Percentiles rank a stretch among this genome's conserved stretches.
Conservation (phyloP, 257 asterid species). For the Solanum chmielewskii region DNA sequence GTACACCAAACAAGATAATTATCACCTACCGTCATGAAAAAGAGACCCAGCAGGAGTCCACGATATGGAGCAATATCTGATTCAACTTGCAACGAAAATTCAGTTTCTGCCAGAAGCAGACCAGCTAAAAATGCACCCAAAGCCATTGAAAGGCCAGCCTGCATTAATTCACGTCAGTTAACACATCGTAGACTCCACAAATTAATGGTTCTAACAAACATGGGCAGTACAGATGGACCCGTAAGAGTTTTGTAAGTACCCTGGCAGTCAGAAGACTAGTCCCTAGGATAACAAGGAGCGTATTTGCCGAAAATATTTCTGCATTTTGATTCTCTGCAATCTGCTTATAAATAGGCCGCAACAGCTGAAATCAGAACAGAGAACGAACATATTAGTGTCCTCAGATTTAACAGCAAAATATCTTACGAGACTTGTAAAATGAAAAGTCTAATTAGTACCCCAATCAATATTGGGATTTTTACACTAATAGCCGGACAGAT, state of each 20-base stretch:
- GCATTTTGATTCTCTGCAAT: conserved; percentile 98
- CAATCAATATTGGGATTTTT: background rate
- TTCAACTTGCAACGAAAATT: conserved; percentile 97
- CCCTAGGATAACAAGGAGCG: conserved; percentile 95
- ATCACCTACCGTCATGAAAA: conserved; percentile 91
- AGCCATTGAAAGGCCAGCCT: conserved; percentile 99
- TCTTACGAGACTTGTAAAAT: background rate
- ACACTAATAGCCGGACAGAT: background rate
- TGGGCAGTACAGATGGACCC: conserved; percentile 1
- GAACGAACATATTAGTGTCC: background rate
- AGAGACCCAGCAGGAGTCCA: conserved; percentile 96
- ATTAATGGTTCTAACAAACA: background rate
- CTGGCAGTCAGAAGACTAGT: conserved; percentile 99
- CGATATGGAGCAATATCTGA: conserved; percentile 99
- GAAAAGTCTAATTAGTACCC: background rate
- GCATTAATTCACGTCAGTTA: conserved; percentile 8
- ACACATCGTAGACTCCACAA: background rate
- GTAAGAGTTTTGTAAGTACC: conserved; percentile 35
- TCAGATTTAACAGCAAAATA: background rate
- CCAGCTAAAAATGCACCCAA: conserved; percentile 99
- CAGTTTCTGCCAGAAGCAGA: conserved; percentile 98
- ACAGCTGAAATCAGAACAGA: conserved; percentile 38
- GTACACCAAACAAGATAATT: background rate
- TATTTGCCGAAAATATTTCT: conserved; percentile 93
- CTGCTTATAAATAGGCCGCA: conserved; percentile 95